phyloP scores from a whole-genome alignment of 2,329 filamentous ascomycete species.

The Botrytis medusae region DNA sequence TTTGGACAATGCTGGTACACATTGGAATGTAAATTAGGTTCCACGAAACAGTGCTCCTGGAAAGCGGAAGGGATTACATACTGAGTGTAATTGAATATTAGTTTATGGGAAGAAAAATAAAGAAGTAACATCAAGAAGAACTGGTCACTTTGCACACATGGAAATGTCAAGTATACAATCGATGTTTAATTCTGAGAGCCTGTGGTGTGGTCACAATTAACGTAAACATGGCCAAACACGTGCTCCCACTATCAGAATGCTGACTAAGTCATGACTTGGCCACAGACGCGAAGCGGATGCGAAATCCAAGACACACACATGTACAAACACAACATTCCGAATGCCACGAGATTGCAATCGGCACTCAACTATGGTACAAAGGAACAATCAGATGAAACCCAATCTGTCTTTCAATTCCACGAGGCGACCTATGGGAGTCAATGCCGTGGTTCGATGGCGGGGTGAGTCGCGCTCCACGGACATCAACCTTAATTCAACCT shows the following conservation, averaged over 20 bases:
- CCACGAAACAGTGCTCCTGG: background rate
- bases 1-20: background rate
- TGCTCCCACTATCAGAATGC: background rate
- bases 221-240: background rate
- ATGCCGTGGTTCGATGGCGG: background rate
- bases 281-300: background rate
- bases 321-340: background rate
- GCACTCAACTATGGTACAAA: background rate
- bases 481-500: background rate
- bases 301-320: background rate
- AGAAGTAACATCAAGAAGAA: background rate
- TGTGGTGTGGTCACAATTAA: background rate
- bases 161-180: background rate
- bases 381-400: background rate
- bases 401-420: too few species aligned
- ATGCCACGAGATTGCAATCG: background rate
- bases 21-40: background rate
- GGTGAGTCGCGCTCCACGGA: background rate
- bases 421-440: background rate
- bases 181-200: background rate
- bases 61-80: background rate
- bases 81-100: background rate
- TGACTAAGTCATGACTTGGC: background rate
- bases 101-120: background rate
- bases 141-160: background rate